Conservation (phyloP, 805 yeast genomes). For the Wickerhamiella spandovensis region DNA sequence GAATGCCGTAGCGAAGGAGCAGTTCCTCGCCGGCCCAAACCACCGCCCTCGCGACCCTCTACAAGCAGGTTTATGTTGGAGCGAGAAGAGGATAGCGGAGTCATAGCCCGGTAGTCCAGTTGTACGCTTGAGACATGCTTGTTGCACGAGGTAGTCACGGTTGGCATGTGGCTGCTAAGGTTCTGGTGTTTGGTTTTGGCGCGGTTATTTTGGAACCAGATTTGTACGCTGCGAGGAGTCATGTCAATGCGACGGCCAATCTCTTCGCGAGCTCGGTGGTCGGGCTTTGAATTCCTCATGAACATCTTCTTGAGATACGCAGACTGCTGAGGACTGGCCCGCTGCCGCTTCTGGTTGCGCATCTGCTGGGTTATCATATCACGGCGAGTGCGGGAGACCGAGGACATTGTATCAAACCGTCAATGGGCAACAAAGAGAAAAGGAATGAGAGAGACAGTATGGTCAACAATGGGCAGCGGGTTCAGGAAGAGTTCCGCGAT, state of each 20-base stretch:
- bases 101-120: conserved; percentile 2
- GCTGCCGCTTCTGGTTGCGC: conserved; percentile 38
- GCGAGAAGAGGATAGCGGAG: neutral
- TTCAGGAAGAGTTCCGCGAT: neutral
- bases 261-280: conserved; percentile 20
- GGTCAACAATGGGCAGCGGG: neutral
- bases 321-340: conserved; percentile 73
- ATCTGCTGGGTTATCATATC: conserved; percentile 23
- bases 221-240: conserved; percentile 80
- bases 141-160: conserved; percentile 4
- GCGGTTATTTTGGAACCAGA: conserved; percentile 86
- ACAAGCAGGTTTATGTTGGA: neutral
- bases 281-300: conserved; percentile 61
- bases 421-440: neutral
- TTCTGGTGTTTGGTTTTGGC: conserved; percentile 28
- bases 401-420: neutral
- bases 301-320: conserved; percentile 57
- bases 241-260: conserved; percentile 63
- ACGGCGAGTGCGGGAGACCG: neutral
- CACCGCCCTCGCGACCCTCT: neutral
- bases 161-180: neutral
- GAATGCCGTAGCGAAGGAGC: neutral
- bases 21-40: neutral
- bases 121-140: conserved; percentile 9
- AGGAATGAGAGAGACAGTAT: neutral